A percentile compares a stretch with the other conserved stretches of the same genome.
Evolutionary conservation across 805 yeast genomes (phyloP).

Genomic region (Yarrowia sp.): DNA sequence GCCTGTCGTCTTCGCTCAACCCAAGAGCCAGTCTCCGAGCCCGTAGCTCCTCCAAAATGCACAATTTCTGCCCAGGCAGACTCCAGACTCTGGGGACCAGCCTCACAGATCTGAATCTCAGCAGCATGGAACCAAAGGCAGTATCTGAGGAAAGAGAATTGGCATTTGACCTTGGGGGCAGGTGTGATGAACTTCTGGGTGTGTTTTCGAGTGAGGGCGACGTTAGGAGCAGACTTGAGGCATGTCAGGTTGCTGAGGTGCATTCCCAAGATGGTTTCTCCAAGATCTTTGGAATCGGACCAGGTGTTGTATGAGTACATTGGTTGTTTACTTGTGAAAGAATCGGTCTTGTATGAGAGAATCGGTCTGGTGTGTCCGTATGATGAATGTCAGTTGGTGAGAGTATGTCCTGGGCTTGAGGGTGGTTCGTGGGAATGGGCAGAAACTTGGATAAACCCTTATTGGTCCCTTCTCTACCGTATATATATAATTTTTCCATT

Average conservation of each 20-base stretch:
- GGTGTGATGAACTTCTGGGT: background rate
- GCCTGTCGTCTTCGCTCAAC: conserved; percentile 3
- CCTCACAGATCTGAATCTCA: background rate
- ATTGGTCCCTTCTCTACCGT: background rate
- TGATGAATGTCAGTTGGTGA: no score
- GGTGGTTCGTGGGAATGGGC: background rate
- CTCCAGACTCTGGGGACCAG: conserved; percentile 1
- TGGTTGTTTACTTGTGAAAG: background rate
- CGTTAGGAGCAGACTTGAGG: background rate
- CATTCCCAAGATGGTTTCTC: background rate
- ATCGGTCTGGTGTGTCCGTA: background rate
- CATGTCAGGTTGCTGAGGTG: conserved; percentile 2
- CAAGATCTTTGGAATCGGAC: background rate
- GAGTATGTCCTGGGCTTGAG: background rate
- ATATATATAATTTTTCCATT: background rate
- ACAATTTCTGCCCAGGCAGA: conserved; percentile 12
- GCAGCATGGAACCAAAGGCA: conserved; percentile 6
- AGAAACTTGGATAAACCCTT: background rate
- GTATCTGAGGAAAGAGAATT: background rate
- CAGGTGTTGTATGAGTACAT: background rate
- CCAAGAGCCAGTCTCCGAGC: conserved; percentile 9
- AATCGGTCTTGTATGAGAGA: no score
- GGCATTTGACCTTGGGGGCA: background rate
- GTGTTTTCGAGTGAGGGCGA: background rate
- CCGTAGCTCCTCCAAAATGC: conserved; percentile 6